phyloP scores from a whole-genome alignment of 306 rosid genomes.

The Begonia peltatifolia region DNA sequence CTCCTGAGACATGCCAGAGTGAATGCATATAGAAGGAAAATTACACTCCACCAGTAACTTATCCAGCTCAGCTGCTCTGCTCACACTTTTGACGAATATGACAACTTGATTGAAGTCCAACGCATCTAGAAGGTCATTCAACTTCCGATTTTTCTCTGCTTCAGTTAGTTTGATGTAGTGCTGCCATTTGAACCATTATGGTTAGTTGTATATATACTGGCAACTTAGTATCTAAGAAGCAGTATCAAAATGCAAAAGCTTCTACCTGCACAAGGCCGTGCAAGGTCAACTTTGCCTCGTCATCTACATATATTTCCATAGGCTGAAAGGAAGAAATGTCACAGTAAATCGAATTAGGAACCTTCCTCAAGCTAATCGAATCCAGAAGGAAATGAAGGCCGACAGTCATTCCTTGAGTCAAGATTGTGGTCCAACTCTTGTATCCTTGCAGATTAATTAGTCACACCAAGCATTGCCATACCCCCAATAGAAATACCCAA shows the following conservation, averaged over 20 bases:
- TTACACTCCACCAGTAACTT: conserved; percentile 91
- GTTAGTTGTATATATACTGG: conserved; percentile 7
- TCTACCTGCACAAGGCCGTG: conserved; percentile 96
- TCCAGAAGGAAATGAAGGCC: conserved; percentile 64
- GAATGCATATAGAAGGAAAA: conserved; percentile 95
- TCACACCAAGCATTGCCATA: conserved; percentile 35
- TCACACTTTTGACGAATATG: conserved; percentile 91
- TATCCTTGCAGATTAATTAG: conserved; percentile 46
- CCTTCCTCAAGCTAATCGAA: conserved; percentile 46
- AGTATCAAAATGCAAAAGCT: neutral
- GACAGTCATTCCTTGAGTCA: conserved; percentile 69
- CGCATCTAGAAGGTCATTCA: conserved; percentile 97
- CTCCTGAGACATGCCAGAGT: conserved; percentile 97
- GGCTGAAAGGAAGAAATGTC: conserved; percentile 99
- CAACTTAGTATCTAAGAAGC: too few species aligned
- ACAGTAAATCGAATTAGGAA: conserved; percentile 67
- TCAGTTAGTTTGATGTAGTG: conserved; percentile 98
- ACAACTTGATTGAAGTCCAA: conserved; percentile 96
- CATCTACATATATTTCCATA: conserved; percentile 99
- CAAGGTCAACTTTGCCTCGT: conserved; percentile 92
- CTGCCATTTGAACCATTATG: conserved; percentile 27
- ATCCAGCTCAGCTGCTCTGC: conserved; percentile 97
- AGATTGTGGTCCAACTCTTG: conserved; percentile 55
- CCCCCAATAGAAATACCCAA: conserved; percentile 27
- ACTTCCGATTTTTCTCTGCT: conserved; percentile 89